Evolutionary conservation across 345 rosid genomes (phyloP), one percentile per base, ranked within the genome.

Genomic region (Cardiospermum halicacabum): DNA sequence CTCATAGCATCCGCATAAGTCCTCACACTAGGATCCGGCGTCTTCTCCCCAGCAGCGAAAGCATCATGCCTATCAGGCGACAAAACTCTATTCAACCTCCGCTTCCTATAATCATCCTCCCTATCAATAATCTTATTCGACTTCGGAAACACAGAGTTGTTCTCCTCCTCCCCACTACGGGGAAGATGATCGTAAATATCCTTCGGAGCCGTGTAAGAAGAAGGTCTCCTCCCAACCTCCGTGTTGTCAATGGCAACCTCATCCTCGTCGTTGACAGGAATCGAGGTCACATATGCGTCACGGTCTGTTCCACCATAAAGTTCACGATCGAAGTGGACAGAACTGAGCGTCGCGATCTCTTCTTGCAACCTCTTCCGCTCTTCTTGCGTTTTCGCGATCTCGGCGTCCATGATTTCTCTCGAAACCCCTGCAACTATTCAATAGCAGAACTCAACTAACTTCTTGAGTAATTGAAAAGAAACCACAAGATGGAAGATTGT

Each of bases 31-130:
- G 90, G 75, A 59, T 89, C 97, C 64, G 97, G 97, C 1, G 99
- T 95, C 85, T 85, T 95, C 74, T 91, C 99, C 4, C 96, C 96
- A 4, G 85, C 77, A 1, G 96, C 86, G 76, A 91, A 95, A 0
- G 97, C 89, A 69, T 95, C 99, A 12, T 87, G 91, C 73, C 97
- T 77, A 30, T 91, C 94, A 1, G 99, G 99, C n/a, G 99, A 95
- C 28, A 95, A 71, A 50, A 85, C 84, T 25, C 95, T 77, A 54
- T 89, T 80, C 70, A 95, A 63, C 73, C 99, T 84, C 88, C 96
- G 73, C 71, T 84, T 77, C 78, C 97, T 64, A 60, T 95, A 95
- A 10, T 87, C 97, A 77, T 87, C 97, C 74, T 95, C 99, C 3
- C 99, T 83, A 62, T 91, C 99, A 13, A 89, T 80, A 74, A 95